phyloP scores from a whole-genome alignment of 768 basidiomycete genomes.

The Chlorophyllum brunneum region DNA sequence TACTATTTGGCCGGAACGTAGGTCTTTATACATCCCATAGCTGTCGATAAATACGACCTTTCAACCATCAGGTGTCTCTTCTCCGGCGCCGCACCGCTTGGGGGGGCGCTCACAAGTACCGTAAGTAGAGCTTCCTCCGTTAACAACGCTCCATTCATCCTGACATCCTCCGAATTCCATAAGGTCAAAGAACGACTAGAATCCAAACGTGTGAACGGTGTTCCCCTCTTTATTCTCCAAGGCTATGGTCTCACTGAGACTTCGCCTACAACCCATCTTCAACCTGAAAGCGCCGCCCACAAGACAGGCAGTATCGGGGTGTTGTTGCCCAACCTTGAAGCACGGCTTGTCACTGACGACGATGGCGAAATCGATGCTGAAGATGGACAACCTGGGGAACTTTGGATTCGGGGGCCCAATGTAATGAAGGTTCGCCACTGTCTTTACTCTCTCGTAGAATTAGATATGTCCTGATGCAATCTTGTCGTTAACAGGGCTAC shows the following conservation, averaged over 20 bases:
- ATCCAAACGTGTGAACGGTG: conserved; percentile 35
- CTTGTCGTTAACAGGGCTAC: conserved; percentile 51
- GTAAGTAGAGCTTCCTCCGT: conserved; percentile 27
- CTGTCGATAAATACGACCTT: conserved; percentile 64
- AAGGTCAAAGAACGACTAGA: conserved; percentile 36
- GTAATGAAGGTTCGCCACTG: conserved; percentile 64
- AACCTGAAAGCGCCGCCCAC: conserved; percentile 39
- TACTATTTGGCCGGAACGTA: neutral
- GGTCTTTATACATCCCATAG: conserved; percentile 25
- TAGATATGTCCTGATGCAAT: neutral
- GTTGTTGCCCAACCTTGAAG: conserved; percentile 73
- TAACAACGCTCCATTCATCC: neutral
- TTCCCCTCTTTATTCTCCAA: conserved; percentile 42
- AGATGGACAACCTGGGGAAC: conserved; percentile 64
- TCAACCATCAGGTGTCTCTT: conserved; percentile 52
- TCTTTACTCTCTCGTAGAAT: neutral
- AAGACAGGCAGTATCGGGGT: conserved; percentile 67
- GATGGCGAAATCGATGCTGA: conserved; percentile 43
- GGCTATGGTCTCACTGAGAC: conserved; percentile 84
- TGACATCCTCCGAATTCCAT: neutral
- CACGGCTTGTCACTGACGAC: conserved; percentile 63
- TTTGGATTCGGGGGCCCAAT: conserved; percentile 76
- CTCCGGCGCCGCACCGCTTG: conserved; percentile 82
- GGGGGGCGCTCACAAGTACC: conserved; percentile 52
- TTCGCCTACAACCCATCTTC: conserved; percentile 63